Evolutionary conservation across 2,329 filamentous ascomycete genomes (phyloP), one percentile per base, ranked within the genome.

Genomic region (Calonectria henricotiae): DNA sequence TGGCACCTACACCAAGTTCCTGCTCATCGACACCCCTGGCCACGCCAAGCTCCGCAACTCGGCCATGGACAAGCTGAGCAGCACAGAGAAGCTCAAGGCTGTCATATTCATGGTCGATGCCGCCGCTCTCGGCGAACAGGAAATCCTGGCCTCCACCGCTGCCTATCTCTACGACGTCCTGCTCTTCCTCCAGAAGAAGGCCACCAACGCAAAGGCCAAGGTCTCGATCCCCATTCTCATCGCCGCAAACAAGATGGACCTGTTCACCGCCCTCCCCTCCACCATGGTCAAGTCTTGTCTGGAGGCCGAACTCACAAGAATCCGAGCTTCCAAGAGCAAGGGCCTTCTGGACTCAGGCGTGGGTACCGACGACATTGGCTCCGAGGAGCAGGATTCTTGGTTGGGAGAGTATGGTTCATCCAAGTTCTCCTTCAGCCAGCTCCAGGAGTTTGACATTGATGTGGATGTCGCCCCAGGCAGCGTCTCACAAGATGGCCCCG

Each of bases 161-260:
- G 89, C 90, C 62, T 98, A 97, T 79, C 89, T 99, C 13, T 94
- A 98, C 84, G 95, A 98, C 71, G 85, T 97, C 0, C 88, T 99
- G n/a, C 87, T 98, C 3, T 81, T 89, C 3, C 86, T 99, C 69
- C 96, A 98, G 85, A 93, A 92, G 82, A 88, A 92, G 55, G 88
- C 90, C 60, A 88, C 89, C 37, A 80, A 77, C 60, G 72, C 76
- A 66, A 82, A 80, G 73, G 73, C 78, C 49, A 82, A 79, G 76
- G 72, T 70, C 2, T 73, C 87, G 54, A 87, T 96, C 9, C 91
- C 93, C 0, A 88, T 99, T 8, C 87, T 99, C 41, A 86, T 99
- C 39, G 95, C 95, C 1, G 95, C 95, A 65, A 99, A 98, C 83
- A 99, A 99, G 87, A 89, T 95, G 80, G 96, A 99, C 81, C 87